Percentiles rank a stretch among this genome's conserved stretches.
Evolutionary conservation across 345 rosid genomes (phyloP).

Genomic region (Salix brachista): DNA sequence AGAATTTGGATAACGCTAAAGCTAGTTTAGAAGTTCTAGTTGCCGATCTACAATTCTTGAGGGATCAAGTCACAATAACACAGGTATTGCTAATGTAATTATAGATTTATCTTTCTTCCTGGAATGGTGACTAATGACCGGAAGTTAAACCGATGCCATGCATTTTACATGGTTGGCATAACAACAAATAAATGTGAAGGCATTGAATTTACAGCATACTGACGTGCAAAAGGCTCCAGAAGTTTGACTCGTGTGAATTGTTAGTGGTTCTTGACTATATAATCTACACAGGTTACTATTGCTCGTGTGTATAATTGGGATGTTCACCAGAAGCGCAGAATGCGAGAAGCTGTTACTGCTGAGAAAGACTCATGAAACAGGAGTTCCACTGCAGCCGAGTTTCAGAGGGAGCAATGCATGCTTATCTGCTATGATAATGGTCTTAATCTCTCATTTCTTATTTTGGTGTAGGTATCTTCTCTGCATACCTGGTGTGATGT

Average conservation of each 20-base stretch:
- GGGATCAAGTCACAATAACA: constrained; percentile 94
- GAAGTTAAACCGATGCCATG: neutral
- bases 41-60: constrained; percentile 79
- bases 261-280: neutral
- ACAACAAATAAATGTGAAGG: neutral
- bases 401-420: constrained; percentile 1
- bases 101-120: neutral
- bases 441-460: constrained; percentile 13
- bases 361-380: constrained; percentile 37
- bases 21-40: constrained; percentile 90
- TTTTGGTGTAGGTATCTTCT: constrained; percentile 4
- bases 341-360: constrained; percentile 45
- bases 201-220: neutral
- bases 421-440: constrained; percentile 5
- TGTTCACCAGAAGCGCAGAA: constrained; percentile 72
- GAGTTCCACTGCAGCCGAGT: neutral
- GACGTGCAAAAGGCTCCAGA: neutral
- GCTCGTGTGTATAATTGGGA: constrained; percentile 92
- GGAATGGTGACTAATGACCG: neutral
- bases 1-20: constrained; percentile 89
- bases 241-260: neutral
- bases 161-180: neutral
- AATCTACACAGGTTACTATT: constrained; percentile 57
- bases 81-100: constrained; percentile 46
- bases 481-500: neutral